phyloP scores from a whole-genome alignment of 345 rosid genomes.

The Toxicodendron radicans region DNA sequence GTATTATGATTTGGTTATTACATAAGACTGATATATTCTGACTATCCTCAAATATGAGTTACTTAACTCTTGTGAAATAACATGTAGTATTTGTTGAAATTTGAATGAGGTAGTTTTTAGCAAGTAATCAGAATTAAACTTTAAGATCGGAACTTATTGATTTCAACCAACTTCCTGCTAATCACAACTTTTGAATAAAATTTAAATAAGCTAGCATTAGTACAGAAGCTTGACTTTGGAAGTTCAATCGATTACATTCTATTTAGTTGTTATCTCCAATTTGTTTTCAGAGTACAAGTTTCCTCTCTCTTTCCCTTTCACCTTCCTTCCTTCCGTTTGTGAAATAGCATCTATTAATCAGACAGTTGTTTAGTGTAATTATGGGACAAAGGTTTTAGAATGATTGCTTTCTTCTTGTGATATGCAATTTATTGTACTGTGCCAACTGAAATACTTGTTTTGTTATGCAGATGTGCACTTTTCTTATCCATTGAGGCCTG shows the following conservation, averaged over 20 bases:
- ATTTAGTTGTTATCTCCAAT: neutral
- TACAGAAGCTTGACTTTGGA: constrained; percentile 3
- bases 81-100: constrained; percentile 1
- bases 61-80: neutral
- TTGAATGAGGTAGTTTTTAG: constrained; percentile 15
- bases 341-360: neutral
- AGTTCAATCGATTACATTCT: neutral
- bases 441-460: constrained; percentile 11
- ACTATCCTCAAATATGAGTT: neutral
- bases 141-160: neutral
- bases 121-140: constrained; percentile 3
- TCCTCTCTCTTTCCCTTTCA: neutral
- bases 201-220: constrained; percentile 1
- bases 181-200: neutral
- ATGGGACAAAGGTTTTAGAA: neutral
- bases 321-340: neutral
- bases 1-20: constrained; percentile 4
- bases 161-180: neutral
- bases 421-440: neutral
- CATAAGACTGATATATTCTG: neutral
- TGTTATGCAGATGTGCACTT: constrained; percentile 73
- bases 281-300: neutral
- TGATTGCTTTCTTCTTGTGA: neutral
- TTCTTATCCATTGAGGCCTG: constrained; percentile 87
- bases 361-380: neutral